These are phyloP conservation scores for Solanum lycopersicoides DNA, from an alignment of 257 asterid species.

Conservation along the genomic window DNA sequence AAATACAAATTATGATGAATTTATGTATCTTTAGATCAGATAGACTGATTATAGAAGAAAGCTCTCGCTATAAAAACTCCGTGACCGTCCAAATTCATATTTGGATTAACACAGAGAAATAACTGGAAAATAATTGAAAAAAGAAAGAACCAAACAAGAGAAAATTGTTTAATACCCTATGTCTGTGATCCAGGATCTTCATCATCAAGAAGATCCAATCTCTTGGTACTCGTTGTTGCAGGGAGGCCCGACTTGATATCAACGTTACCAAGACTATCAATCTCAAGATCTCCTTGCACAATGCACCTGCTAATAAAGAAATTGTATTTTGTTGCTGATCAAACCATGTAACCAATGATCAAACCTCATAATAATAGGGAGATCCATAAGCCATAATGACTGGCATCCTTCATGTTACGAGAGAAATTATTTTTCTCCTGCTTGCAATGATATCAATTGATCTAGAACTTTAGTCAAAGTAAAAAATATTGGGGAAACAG, in stretches of 20 bases:
- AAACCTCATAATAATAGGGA: slow-evolving; percentile 32
- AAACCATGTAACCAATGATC: slow-evolving; percentile 74
- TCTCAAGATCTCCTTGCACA: slow-evolving; percentile 45
- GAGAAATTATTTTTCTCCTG: not conserved
- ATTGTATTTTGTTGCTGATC: slow-evolving; percentile 81
- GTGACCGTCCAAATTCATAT: no score
- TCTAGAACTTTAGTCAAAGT: not conserved
- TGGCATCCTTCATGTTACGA: not conserved
- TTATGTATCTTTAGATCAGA: no score
- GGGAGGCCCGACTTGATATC: no score
- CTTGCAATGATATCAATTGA: not conserved
- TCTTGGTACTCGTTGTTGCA: no score
- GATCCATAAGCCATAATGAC: not conserved
- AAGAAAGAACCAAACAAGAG: not conserved
- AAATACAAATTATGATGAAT: no score
- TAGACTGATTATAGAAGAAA: no score
- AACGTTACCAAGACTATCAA: no score
- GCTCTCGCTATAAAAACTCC: no score
- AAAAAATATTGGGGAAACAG: not conserved
- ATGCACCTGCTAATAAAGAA: slow-evolving; percentile 67
- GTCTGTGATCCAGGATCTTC: slow-evolving; percentile 38
- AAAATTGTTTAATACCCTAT: slow-evolving; percentile 26
- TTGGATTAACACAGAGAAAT: no score
- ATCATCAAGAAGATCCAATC: no score
- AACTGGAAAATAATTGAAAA: not conserved